Percentiles rank a stretch among this genome's conserved stretches.
These are phyloP conservation scores for Trametes hirsuta DNA, from an alignment of 1,284 basidiomycete species.

Conservation along the genomic window DNA sequence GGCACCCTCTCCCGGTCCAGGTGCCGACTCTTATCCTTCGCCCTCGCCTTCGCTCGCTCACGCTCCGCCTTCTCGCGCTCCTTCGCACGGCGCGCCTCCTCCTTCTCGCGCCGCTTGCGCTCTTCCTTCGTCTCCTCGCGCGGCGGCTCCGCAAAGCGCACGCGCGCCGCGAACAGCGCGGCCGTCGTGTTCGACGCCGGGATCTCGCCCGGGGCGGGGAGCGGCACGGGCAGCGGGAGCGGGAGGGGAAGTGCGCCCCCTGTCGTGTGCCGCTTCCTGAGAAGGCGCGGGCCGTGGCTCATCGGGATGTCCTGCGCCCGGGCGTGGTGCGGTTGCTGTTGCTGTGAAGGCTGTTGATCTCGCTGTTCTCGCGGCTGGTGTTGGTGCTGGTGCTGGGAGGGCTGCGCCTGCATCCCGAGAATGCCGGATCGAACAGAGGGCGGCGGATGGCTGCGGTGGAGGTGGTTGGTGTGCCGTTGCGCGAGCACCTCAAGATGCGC, in stretches of 20 bases:
- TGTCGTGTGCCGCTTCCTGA: conserved; percentile 24
- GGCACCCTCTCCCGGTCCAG: no score
- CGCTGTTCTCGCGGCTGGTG: conserved; percentile 4
- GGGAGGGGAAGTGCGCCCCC: neutral
- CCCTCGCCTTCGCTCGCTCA: conserved; percentile 20
- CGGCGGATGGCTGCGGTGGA: neutral
- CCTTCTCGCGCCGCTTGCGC: conserved; percentile 23
- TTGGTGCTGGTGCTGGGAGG: neutral
- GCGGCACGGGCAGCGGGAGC: neutral
- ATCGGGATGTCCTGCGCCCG: conserved; percentile 28
- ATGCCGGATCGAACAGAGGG: neutral
- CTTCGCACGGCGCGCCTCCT: conserved; percentile 19
- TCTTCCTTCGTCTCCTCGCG: conserved; percentile 27
- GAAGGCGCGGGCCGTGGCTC: conserved; percentile 26
- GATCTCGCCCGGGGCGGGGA: conserved; percentile 2
- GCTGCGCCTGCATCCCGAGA: neutral
- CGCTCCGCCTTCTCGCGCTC: conserved; percentile 19
- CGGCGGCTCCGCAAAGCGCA: conserved; percentile 24
- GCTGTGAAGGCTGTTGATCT: neutral
- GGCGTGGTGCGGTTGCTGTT: conserved; percentile 11
- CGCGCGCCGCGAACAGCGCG: conserved; percentile 30
- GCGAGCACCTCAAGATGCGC: conserved; percentile 22
- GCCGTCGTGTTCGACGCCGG: conserved; percentile 27
- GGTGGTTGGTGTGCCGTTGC: conserved; percentile 16
- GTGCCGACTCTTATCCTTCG: neutral